Conservation (phyloP, 139 green algal species). For the Pycnococcus provasolii region DNA sequence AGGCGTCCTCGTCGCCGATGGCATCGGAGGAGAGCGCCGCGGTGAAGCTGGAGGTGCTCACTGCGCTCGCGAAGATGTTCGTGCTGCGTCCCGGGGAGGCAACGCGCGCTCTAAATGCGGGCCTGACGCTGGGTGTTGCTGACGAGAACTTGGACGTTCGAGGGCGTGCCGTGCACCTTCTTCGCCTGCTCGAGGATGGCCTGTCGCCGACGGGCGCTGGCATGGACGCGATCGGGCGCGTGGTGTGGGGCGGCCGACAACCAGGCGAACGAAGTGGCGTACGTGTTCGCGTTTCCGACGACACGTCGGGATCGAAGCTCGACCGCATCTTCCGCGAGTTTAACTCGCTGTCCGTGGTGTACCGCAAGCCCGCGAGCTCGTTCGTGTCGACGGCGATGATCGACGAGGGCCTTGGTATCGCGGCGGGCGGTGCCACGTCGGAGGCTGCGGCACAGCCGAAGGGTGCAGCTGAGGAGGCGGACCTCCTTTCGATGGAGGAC, state of each 20-base stretch:
- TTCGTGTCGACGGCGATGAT: conserved; percentile 36
- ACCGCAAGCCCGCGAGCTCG: conserved; percentile 40
- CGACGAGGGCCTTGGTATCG: background rate
- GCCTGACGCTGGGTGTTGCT: background rate
- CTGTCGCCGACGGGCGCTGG: conserved; percentile 26
- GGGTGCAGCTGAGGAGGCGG: too few species aligned
- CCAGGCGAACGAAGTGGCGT: conserved; percentile 23
- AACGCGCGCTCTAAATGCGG: background rate
- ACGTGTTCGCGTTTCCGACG: conserved; percentile 42
- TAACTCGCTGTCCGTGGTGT: conserved; percentile 78
- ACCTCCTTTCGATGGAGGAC: too few species aligned
- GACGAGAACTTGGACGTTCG: conserved; percentile 4
- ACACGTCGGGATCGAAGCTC: conserved; percentile 44
- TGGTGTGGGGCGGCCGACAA: conserved; percentile 18
- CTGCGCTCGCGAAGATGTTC: conserved; percentile 71
- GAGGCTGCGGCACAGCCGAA: background rate
- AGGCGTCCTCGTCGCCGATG: background rate
- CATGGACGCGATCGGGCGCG: background rate
- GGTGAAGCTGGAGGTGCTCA: conserved; percentile 64
- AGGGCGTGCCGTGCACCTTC: conserved; percentile 42
- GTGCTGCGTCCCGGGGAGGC: conserved; percentile 76
- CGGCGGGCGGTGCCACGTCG: background rate
- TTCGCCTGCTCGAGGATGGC: conserved; percentile 59
- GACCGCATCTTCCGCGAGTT: conserved; percentile 82
- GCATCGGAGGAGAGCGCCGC: conserved; percentile 3